Evolutionary conservation across 495 filamentous ascomycete genomes (phyloP).

Genomic region (Xylaria palmicola): DNA sequence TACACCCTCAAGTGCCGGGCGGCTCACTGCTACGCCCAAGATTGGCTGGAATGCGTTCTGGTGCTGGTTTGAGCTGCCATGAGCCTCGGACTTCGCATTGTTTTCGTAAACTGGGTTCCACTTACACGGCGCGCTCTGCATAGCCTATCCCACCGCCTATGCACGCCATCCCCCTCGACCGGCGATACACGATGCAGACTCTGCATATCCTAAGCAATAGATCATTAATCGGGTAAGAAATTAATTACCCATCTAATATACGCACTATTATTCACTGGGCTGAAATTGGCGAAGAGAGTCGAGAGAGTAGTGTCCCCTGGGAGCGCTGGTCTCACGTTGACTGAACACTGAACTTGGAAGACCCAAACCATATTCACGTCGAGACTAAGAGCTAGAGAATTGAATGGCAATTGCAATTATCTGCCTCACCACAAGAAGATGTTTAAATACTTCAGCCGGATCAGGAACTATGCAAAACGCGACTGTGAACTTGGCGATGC

Average conservation of each 20-base stretch:
- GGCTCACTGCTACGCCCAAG: neutral
- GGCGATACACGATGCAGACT: neutral
- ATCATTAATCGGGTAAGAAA: neutral
- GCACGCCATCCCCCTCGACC: neutral
- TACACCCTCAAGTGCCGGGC: neutral
- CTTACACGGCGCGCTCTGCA: neutral
- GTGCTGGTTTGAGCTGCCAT: neutral
- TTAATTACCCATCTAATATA: too few species aligned
- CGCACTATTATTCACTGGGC: too few species aligned
- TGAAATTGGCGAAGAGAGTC: too few species aligned
- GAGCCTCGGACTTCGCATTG: neutral
- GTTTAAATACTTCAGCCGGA: too few species aligned
- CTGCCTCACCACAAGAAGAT: too few species aligned
- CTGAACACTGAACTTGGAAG: too few species aligned
- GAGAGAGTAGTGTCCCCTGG: too few species aligned
- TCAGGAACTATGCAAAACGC: too few species aligned
- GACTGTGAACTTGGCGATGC: neutral
- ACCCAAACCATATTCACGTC: too few species aligned
- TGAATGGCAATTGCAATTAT: too few species aligned
- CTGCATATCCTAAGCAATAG: neutral
- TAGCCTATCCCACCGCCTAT: neutral
- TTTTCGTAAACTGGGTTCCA: neutral
- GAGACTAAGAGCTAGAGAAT: too few species aligned
- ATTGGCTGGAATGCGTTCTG: neutral
- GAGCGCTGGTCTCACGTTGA: too few species aligned